Evolutionary conservation across 2,329 filamentous ascomycete genomes (phyloP), one percentile per base, ranked within the genome.

Genomic region (Clarireedia paspali): DNA sequence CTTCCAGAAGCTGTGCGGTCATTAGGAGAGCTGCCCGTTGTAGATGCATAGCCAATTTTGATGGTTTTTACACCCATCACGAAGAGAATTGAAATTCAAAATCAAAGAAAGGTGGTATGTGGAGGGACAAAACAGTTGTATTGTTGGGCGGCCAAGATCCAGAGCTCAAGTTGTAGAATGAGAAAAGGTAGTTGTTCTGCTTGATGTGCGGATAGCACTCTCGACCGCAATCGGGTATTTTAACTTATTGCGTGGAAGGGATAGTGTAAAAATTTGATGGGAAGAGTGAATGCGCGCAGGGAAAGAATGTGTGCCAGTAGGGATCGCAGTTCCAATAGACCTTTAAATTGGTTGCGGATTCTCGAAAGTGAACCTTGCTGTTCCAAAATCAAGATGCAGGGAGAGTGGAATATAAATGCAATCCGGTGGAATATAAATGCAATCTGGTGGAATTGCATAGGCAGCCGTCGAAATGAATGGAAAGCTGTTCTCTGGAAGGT

Each of bases 11-110:
- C 36, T 52, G 27, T 53, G 39, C 40, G 49, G 5, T 30, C 27
- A 34, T 34, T 56, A 30, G 17, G 9, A 53, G 24, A 36, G 23
- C 26, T 39, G 36, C 36, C 55, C 47, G 58, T 52, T 34, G 55
- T 40, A 49, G 56, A 47, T 34, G 61, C 59, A 60, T 57, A 64
- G 40, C 65, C 65, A 42, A 67, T 68, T 55, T 67, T 68, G 58
- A 64, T 44, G 27, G 59, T 44, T 26, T 55, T 58, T 20, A 58
- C 55, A 50, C 57, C 51, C 63, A 66, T 66, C 27, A 20, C 62
- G 57, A 36, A 42, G 27, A 17, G 15, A 12, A 9, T 44, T 42
- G 38, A 24, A 44, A 23, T 17, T 49, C 24, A 40, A 38, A 38
- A 26, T 17, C 9, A 9, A n/a, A 9, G 17, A 24, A 42, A 27